Base-by-base conservation (phyloP, 2,329 filamentous ascomycete species). In the Trichoderma oligosporum region DNA sequence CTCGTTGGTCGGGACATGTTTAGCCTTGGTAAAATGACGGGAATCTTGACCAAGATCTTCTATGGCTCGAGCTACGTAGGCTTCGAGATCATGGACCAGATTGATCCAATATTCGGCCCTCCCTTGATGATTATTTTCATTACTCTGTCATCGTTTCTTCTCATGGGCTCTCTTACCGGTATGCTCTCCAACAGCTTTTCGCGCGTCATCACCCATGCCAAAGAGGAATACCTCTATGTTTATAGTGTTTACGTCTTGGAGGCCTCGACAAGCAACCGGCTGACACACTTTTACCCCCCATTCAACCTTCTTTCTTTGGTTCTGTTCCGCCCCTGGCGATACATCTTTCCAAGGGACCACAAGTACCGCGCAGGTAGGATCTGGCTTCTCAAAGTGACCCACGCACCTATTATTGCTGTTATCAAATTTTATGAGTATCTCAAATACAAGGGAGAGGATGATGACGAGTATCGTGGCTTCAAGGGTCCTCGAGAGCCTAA, bases 161-260 rank as follows among this genome's bases (percentile, higher is more conserved):
- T 94, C 29, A 87, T 90, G 73, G 89, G 89, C 48, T 89, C 86
- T 18, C 74, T 92, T 62, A 91, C 89, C 35, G 87, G 86, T 77
- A 85, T 91, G 74, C 77, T 92, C 58, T 88, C 85, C 66, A 91
- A 90, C 74, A 89, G 84, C 68, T 86, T 91, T 71, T 82, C 79
- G 14, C 79, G 82, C 53, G 79, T 86, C 64, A 85, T 85, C 64
- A 78, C 77, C 48, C 82, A 85, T 63, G 83, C 84, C 36, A 78
- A 78, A 58, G 88, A 91, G 66, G 89, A 93, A 70, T 92, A 92
- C 66, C 78, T 92, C 31, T 91, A 89, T 67, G 84, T 91, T 65
- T 92, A 85, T 71, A 82, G 79, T 63, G 79, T 83, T 49, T 84
- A 85, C 68, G 84, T 85, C 62, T 77, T 85, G 56, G 80, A 85